Percentiles rank a stretch among this genome's conserved stretches.
Evolutionary conservation across 2,329 filamentous ascomycete genomes (phyloP).

Genomic region (Cryoendolithus antarcticus): DNA sequence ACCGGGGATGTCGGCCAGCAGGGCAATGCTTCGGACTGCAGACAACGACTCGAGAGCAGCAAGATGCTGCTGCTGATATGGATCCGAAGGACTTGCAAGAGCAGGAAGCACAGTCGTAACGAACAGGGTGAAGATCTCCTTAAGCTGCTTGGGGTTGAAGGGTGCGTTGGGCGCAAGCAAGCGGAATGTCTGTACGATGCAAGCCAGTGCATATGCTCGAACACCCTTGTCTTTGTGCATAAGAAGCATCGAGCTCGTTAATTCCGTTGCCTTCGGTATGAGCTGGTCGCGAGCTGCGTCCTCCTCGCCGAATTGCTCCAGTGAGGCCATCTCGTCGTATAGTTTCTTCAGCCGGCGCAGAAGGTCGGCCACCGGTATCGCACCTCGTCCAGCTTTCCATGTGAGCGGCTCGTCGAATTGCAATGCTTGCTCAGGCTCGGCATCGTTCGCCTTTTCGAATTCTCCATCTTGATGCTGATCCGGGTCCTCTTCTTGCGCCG

Average conservation of each 20-base stretch:
- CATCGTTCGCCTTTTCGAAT: slow-evolving; percentile 9
- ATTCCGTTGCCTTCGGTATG: slow-evolving; percentile 67
- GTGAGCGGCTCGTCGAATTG: slow-evolving; percentile 76
- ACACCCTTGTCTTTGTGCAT: slow-evolving; percentile 90
- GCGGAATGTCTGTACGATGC: slow-evolving; percentile 83
- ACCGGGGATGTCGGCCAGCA: slow-evolving; percentile 77
- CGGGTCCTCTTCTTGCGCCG: slow-evolving; percentile 8
- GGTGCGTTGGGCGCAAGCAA: slow-evolving; percentile 91
- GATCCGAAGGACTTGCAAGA: slow-evolving; percentile 71
- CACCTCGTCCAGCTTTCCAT: slow-evolving; percentile 73
- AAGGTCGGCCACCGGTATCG: slow-evolving; percentile 73
- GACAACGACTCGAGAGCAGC: slow-evolving; percentile 80
- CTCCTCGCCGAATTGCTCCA: slow-evolving; percentile 61
- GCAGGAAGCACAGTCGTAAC: slow-evolving; percentile 72
- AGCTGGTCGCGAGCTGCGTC: slow-evolving; percentile 74
- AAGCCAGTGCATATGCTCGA: slow-evolving; percentile 76
- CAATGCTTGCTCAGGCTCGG: slow-evolving; percentile 30
- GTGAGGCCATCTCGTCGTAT: slow-evolving; percentile 66
- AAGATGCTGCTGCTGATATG: slow-evolving; percentile 87
- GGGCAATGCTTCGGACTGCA: slow-evolving; percentile 86
- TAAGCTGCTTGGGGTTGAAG: slow-evolving; percentile 79
- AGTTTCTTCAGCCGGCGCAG: slow-evolving; percentile 69
- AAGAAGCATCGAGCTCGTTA: slow-evolving; percentile 70
- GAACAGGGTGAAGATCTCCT: slow-evolving; percentile 91
- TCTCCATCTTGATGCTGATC: slow-evolving; percentile 12